phyloP scores from a whole-genome alignment of 2,329 filamentous ascomycete species.

The Penicillium sp. region DNA sequence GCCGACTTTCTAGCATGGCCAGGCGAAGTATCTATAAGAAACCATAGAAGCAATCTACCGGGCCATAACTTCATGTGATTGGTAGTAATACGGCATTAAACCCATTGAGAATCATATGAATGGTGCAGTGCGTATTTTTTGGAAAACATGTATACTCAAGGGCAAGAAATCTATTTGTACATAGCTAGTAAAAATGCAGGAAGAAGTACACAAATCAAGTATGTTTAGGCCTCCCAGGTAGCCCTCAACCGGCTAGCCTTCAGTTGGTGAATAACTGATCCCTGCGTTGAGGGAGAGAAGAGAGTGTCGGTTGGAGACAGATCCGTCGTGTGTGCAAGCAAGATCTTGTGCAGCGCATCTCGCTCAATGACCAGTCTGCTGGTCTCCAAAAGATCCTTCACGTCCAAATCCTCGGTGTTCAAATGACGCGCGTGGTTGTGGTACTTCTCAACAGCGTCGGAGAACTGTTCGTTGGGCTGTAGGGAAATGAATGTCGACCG shows the following conservation, averaged over 20 bases:
- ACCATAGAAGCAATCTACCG: no score
- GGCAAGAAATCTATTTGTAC: slow-evolving; percentile 13
- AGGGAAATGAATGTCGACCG: slow-evolving; percentile 75
- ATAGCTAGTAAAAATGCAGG: slow-evolving; percentile 9
- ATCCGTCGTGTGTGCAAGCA: slow-evolving; percentile 62
- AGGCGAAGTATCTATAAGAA: no score
- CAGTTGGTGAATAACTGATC: slow-evolving; percentile 2
- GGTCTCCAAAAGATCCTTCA: slow-evolving; percentile 88
- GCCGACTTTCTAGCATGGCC: no score
- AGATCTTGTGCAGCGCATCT: slow-evolving; percentile 72
- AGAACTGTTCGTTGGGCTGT: slow-evolving; percentile 62
- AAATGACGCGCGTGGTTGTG: slow-evolving; percentile 69
- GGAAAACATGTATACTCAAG: not conserved
- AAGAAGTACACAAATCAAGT: not conserved
- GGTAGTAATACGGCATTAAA: no score
- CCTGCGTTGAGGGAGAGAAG: slow-evolving; percentile 6
- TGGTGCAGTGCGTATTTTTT: not conserved
- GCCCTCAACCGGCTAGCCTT: not conserved
- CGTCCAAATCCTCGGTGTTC: slow-evolving; percentile 78
- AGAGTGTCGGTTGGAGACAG: slow-evolving; percentile 26
- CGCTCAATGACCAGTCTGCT: slow-evolving; percentile 86
- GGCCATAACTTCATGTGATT: no score
- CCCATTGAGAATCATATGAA: no score
- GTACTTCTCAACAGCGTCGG: slow-evolving; percentile 64
- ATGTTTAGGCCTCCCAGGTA: not conserved